These are phyloP conservation scores for Discostella stelligera DNA, from an alignment of 352 stramenopile genomes.

Conservation along the genomic window DNA sequence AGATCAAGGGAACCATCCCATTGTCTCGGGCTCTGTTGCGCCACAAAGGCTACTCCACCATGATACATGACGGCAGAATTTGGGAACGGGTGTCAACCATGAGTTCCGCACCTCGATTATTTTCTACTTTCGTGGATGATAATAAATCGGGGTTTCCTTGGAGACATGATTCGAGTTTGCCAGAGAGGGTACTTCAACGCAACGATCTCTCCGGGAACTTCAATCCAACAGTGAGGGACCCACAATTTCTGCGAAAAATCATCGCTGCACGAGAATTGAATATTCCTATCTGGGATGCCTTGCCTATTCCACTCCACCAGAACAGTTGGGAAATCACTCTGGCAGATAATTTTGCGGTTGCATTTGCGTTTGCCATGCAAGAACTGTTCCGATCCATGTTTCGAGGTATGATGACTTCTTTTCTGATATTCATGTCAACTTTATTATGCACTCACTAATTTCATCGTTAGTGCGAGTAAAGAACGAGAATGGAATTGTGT, in stretches of 20 bases:
- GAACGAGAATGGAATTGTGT: conserved; percentile 16
- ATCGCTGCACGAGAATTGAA: conserved; percentile 29
- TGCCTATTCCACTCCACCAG: conserved; percentile 26
- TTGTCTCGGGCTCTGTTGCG: no score
- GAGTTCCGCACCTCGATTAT: not conserved
- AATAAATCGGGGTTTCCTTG: conserved; percentile 3
- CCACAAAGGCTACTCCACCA: no score
- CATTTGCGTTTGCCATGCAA: conserved; percentile 16
- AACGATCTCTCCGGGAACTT: conserved; percentile 26
- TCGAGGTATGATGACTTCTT: conserved; percentile 4
- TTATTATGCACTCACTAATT: not conserved
- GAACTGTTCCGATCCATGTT: conserved; percentile 8
- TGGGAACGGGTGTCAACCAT: no score
- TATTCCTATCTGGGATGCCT: conserved; percentile 14
- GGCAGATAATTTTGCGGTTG: conserved; percentile 18
- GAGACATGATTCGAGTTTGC: conserved; percentile 20
- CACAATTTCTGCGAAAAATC: conserved; percentile 18
- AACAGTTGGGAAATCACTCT: conserved; percentile 17
- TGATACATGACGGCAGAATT: no score
- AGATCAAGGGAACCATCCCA: no score
- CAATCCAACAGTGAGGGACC: conserved; percentile 23
- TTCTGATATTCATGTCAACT: not conserved
- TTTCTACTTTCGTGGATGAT: not conserved
- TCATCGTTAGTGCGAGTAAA: conserved; percentile 10
- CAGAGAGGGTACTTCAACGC: conserved; percentile 20